These are phyloP conservation scores for Puccinellia tenuiflora DNA, from an alignment of 176 grass and related monocot genomes.

Conservation along the genomic window DNA sequence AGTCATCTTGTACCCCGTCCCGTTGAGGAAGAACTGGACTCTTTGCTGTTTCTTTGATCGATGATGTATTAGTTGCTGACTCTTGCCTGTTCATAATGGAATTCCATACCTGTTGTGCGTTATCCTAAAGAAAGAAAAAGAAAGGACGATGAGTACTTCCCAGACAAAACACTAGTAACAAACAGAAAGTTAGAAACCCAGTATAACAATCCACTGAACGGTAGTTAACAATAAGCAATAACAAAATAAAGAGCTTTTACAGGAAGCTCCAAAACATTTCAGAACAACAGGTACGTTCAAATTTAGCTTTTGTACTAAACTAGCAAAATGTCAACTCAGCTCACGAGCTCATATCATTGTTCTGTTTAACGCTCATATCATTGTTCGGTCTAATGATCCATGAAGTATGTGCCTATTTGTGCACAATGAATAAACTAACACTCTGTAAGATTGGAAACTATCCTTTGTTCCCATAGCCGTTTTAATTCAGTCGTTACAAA, in stretches of 20 bases:
- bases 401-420: background rate
- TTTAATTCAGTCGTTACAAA: background rate
- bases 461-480: background rate
- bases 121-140: constrained; percentile 27
- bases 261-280: background rate
- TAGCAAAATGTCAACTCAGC: background rate
- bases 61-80: constrained; percentile 10
- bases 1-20: constrained; percentile 75
- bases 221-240: background rate
- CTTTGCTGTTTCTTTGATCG: constrained; percentile 10
- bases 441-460: background rate
- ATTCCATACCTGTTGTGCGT: constrained; percentile 25
- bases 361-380: background rate
- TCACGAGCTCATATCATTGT: background rate
- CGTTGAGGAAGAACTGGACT: constrained; percentile 47
- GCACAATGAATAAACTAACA: background rate
- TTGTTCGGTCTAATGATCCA: background rate
- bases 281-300: background rate
- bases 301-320: background rate
- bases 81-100: constrained; percentile 35
- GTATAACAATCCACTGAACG: background rate
- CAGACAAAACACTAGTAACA: background rate
- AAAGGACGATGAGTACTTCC: constrained; percentile 4
- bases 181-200: background rate
- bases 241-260: background rate